Conservation (phyloP, 1,284 basidiomycete species). For the Taiwanofungus camphoratus region DNA sequence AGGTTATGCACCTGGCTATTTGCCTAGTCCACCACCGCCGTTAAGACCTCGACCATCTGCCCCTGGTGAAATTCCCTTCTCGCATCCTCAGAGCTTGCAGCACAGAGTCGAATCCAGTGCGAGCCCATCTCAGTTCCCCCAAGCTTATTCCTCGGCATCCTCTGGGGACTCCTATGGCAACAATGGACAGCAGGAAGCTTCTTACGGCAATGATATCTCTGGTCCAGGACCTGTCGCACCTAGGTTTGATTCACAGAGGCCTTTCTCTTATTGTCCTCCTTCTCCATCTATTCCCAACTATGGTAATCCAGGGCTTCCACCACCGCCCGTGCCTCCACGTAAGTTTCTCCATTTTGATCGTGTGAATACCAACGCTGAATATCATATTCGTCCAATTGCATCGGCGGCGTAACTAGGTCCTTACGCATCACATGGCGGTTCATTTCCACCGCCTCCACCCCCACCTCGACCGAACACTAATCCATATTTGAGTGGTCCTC, state of each 20-base stretch:
- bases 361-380: neutral
- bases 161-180: too few relatives aligned
- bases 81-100: slow-evolving; percentile 8
- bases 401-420: too few relatives aligned
- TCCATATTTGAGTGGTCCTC: too few relatives aligned
- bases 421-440: too few relatives aligned
- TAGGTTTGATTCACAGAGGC: neutral
- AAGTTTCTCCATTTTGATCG: slow-evolving; percentile 8
- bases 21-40: slow-evolving; percentile 10
- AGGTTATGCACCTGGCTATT: slow-evolving; percentile 14
- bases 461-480: neutral
- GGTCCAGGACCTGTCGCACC: neutral
- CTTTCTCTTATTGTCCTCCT: neutral
- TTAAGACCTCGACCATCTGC: slow-evolving; percentile 16
- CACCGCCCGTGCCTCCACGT: slow-evolving; percentile 14
- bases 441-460: too few relatives aligned
- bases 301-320: slow-evolving; percentile 4
- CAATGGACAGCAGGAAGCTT: neutral
- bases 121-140: neutral
- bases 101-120: neutral
- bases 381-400: neutral
- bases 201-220: neutral
- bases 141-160: neutral
- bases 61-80: too few relatives aligned
- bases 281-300: neutral